Conservation (phyloP, 2,329 filamentous ascomycete species). For the Cercospora brassicicola region DNA sequence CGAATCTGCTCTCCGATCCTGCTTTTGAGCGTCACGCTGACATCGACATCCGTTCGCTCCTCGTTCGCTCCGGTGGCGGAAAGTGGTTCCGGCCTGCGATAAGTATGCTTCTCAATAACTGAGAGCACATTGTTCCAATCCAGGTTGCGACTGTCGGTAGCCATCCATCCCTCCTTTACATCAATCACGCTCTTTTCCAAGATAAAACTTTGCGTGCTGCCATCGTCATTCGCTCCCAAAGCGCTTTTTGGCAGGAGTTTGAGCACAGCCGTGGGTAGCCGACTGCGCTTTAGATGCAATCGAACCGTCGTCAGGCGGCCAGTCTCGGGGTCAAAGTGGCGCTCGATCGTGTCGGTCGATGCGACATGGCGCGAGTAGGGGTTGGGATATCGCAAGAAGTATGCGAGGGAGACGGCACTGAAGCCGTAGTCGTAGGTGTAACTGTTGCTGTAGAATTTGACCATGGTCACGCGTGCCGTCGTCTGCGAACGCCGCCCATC, state of each 20-base stretch:
- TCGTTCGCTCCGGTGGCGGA: constrained; percentile 25
- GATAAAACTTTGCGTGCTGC: constrained; percentile 72
- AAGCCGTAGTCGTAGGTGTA: constrained; percentile 79
- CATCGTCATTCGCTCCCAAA: constrained; percentile 59
- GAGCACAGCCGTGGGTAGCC: constrained; percentile 70
- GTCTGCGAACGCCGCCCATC: constrained; percentile 20
- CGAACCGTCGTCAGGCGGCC: constrained; percentile 75
- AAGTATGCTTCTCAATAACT: constrained; percentile 74
- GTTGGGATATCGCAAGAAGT: constrained; percentile 86
- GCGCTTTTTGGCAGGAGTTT: constrained; percentile 71
- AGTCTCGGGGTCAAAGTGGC: constrained; percentile 69
- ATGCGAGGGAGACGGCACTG: constrained; percentile 81
- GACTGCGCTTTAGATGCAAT: constrained; percentile 78
- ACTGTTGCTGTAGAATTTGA: constrained; percentile 57
- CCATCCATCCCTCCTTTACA: constrained; percentile 78
- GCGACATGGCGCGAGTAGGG: constrained; percentile 80
- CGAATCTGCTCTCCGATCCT: constrained; percentile 68
- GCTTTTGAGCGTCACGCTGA: constrained; percentile 72
- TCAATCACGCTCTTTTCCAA: constrained; percentile 78
- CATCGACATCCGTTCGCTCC: constrained; percentile 65
- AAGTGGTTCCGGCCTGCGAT: constrained; percentile 51
- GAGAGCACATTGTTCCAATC: constrained; percentile 80
- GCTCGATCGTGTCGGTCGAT: constrained; percentile 78
- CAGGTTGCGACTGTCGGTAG: constrained; percentile 75
- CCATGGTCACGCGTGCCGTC: constrained; percentile 41